These are phyloP conservation scores for Cronartium ribicola DNA, from an alignment of 1,284 basidiomycete genomes.

Conservation along the genomic window DNA sequence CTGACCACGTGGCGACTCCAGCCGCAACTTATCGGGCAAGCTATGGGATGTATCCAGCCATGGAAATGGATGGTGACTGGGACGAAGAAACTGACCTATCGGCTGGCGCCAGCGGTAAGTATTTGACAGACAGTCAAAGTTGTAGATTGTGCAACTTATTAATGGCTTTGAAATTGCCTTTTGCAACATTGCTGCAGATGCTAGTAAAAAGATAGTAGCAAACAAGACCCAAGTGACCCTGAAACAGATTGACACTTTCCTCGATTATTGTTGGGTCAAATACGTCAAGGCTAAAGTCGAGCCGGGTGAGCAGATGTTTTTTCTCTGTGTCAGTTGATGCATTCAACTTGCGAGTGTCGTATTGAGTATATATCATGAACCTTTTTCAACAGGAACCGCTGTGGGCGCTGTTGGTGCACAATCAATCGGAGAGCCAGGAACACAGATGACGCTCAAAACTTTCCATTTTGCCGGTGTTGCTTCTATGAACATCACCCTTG, in stretches of 20 bases:
- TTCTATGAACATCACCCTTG: conserved; percentile 98
- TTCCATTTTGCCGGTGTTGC: conserved; percentile 99
- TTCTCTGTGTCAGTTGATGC: neutral
- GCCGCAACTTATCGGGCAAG: conserved; percentile 67
- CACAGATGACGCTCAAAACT: conserved; percentile 99
- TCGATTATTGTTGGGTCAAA: conserved; percentile 81
- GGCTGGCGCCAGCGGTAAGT: conserved; percentile 66
- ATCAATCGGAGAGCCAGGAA: conserved; percentile 98
- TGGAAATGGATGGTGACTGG: conserved; percentile 71
- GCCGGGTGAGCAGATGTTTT: conserved; percentile 60
- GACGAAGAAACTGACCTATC: conserved; percentile 72
- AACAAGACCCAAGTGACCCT: conserved; percentile 88
- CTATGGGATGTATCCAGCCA: conserved; percentile 78
- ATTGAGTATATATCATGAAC: neutral
- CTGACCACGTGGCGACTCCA: conserved; percentile 63
- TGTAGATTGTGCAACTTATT: neutral
- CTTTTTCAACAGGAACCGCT: conserved; percentile 58
- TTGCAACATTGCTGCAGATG: conserved; percentile 7
- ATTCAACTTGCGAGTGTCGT: neutral
- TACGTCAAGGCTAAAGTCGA: conserved; percentile 93
- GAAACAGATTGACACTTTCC: conserved; percentile 71
- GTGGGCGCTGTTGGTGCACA: conserved; percentile 98
- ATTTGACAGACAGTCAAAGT: neutral
- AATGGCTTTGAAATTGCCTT: neutral
- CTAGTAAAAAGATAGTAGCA: conserved; percentile 62